Evolutionary conservation across 225 moss, liverwort and hornwort species (phyloP), one percentile per base, ranked within the genome.

Genomic region (Anthoceros angustus): DNA sequence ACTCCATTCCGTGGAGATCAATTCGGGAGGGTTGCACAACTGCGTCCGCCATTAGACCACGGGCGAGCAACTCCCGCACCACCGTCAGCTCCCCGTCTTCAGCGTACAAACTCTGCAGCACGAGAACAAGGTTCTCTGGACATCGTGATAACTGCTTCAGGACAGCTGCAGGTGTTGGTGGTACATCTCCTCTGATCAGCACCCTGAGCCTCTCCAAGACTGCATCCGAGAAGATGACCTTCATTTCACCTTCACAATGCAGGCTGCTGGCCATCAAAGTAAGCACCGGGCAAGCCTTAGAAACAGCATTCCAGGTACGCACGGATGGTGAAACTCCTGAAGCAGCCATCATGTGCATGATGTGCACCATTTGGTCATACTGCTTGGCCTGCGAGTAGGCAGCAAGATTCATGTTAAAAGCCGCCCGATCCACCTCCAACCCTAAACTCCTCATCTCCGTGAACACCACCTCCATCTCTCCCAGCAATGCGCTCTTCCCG

Each of bases 1-100:
- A 18, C n/a, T 55, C 55, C 55, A 55, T 55, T 18, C 55, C 55
- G 55, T 55, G 55, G 55, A 55, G 55, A 20, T 55, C 55, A 15
- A 55, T 20, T 23, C 55, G 55, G n/a, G 6, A 55, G 7, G 55
- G 55, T 55, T 55, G 55, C 55, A 55, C 0, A 18, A 7, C 23
- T 23, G n/a, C 14, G 18, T 55, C 55, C 8, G n/a, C n/a, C 12
- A 20, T 4, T 4, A 55, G 23, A 18, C 55, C 55, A 18, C 0
- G 7, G 4, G 12, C 23, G n/a, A 55, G 55, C 16, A 55, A 6
- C 7, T 18, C 55, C n/a, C 23, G 55, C 10, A 55, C 55, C 55
- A 55, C 55, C 0, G 5, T 7, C 55, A 55, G 18, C 55, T 55
- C 55, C 5, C 55, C 55, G 10, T 55, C 55, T 55, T 18, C 55